Evolutionary conservation across 129 eudicot species (phyloP).

Genomic region (Artemisia tridentata): DNA sequence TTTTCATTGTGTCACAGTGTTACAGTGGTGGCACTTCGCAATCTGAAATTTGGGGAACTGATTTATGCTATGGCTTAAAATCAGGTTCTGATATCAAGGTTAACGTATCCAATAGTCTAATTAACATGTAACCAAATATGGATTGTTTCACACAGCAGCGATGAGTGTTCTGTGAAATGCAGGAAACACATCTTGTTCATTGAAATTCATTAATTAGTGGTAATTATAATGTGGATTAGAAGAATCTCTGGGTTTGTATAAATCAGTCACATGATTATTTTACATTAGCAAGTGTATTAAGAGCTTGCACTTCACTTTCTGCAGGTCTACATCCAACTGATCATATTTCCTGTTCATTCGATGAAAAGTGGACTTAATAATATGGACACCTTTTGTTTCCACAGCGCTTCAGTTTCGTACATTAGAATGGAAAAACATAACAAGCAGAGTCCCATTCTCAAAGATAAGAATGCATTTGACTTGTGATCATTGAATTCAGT

Average conservation of each 20-base stretch:
- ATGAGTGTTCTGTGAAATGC: constrained; percentile 37
- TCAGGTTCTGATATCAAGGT: constrained; percentile 30
- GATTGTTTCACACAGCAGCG: constrained; percentile 32
- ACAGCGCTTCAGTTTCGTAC: constrained; percentile 41
- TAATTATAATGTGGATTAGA: constrained; percentile 36
- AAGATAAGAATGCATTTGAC: constrained; percentile 33
- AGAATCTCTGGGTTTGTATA: constrained; percentile 35
- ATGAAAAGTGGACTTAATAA: constrained; percentile 28
- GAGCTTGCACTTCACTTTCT: constrained; percentile 35
- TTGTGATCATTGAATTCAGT: constrained; percentile 48
- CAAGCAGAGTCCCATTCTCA: constrained; percentile 36
- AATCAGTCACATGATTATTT: constrained; percentile 35
- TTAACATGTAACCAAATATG: constrained; percentile 44
- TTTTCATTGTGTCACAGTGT: neutral
- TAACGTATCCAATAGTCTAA: constrained; percentile 36
- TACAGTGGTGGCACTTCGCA: constrained; percentile 16
- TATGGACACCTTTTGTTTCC: constrained; percentile 35
- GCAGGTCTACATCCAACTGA: constrained; percentile 28
- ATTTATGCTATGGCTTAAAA: constrained; percentile 36
- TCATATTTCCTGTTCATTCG: constrained; percentile 40
- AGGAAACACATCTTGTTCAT: constrained; percentile 37
- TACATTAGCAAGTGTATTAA: constrained; percentile 43
- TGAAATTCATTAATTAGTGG: constrained; percentile 40
- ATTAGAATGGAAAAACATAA: constrained; percentile 31
- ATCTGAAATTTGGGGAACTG: constrained; percentile 35